Base-by-base conservation (phyloP, 768 basidiomycete genomes). In the Coprinopsis marcescibilis region DNA sequence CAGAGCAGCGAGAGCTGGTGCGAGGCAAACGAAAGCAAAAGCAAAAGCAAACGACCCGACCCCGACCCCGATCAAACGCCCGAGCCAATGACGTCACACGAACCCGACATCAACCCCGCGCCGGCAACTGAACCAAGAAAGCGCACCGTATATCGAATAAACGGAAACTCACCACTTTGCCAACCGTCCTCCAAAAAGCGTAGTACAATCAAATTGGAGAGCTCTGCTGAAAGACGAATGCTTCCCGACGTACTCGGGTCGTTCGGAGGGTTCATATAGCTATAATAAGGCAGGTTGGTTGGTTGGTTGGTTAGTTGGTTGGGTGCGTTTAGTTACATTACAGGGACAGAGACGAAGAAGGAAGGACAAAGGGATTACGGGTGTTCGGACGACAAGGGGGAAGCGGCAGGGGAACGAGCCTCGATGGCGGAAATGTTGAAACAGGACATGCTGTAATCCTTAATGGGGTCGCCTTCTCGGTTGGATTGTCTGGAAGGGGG, bases 141-240 rank as follows among this genome's bases (percentile, higher is more conserved):
- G n/a, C n/a, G n/a, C n/a, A n/a, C n/a, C n/a, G 29, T 8, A 8
- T 32, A 32, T 8, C 29, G 8, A 32, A n/a, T 32, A n/a, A 32
- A 43, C 44, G 36, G 19, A 45, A 20, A 37, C 85, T 51, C 57
- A 94, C 92, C 46, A 91, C 84, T 67, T n/a, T 92, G 88, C 81
- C 88, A 90, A 0, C 78, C 82, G 51, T 84, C 83, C 45, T 72
- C 66, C 67, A 83, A 84, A 57, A 85, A 89, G 33, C 72, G 66
- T 27, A 71, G 66, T 23, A 88, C 76, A 11, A 85, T 65, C 17
- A 67, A 56, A 1, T 68, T 61, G 47, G 94, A 68, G 1, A 65
- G 67, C 14, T 77, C 72, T 17, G 80, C 73, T 2, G 72, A 66
- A 43, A 69, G 68, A 20, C 79, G 73, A 72, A 97, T 73, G 45